Evolutionary conservation across 2,329 filamentous ascomycete genomes (phyloP).

Genomic region (Colletotrichum magnum): DNA sequence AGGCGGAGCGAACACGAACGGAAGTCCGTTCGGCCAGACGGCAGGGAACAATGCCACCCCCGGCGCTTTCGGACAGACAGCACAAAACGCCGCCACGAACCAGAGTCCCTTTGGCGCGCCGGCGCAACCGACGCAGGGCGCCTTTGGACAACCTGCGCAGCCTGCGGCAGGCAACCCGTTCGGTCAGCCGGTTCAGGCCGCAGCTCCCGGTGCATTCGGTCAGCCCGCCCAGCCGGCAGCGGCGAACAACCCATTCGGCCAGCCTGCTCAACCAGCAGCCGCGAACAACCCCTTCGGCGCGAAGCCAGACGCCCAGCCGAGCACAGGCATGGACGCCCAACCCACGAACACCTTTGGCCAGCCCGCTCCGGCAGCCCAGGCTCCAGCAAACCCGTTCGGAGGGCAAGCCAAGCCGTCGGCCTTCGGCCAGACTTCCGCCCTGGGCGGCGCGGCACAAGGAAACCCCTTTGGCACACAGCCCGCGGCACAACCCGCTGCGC

Average conservation of each 20-base stretch:
- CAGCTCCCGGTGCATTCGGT: conserved; percentile 37
- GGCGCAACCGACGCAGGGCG: conserved; percentile 22
- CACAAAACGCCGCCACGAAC: conserved; percentile 27
- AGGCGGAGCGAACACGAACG: conserved; percentile 5
- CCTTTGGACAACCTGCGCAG: conserved; percentile 41
- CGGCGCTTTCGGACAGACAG: conserved; percentile 33
- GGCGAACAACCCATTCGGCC: conserved; percentile 39
- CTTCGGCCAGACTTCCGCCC: conserved; percentile 46
- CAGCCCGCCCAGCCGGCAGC: conserved; percentile 40
- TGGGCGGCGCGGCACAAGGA: conserved; percentile 16
- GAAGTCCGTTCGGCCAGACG: conserved; percentile 36
- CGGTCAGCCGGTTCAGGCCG: conserved; percentile 21
- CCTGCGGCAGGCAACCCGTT: conserved; percentile 44
- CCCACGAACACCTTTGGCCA: conserved; percentile 50
- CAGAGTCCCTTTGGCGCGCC: conserved; percentile 31
- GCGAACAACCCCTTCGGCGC: conserved; percentile 47
- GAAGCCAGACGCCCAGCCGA: conserved; percentile 25
- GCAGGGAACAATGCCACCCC: conserved; percentile 24
- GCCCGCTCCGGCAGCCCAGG: conserved; percentile 36
- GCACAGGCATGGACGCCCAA: conserved; percentile 29
- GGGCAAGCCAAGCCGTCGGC: conserved; percentile 45
- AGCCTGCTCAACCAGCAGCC: conserved; percentile 38
- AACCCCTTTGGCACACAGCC: conserved; percentile 46
- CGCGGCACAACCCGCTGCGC: conserved; percentile 38
- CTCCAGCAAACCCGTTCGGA: conserved; percentile 49